A percentile compares a stretch with the other conserved stretches of the same genome.
phyloP scores from a whole-genome alignment of 352 stramenopile genomes.

The Blastocystis sp. region DNA sequence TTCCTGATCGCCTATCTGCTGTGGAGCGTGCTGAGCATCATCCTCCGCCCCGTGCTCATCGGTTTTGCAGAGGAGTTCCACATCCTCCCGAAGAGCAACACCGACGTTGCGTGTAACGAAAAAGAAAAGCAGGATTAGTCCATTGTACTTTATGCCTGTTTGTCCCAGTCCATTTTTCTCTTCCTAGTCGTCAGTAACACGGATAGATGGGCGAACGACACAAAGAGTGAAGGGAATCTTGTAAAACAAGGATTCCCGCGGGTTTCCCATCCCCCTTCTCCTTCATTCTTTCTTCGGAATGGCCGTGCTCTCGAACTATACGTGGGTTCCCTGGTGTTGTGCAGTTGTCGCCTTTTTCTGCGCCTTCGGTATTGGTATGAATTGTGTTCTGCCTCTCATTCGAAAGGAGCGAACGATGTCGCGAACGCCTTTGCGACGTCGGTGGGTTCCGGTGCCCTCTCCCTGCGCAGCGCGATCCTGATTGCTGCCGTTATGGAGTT shows the following conservation, averaged over 20 bases:
- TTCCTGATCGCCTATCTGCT: conserved; percentile 1
- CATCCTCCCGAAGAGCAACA: neutral
- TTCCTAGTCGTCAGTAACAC: neutral
- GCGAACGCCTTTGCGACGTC: conserved; percentile 75
- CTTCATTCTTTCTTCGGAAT: neutral
- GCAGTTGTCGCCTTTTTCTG: conserved; percentile 74
- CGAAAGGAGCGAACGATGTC: conserved; percentile 76
- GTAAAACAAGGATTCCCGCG: neutral
- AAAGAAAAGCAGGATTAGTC: neutral
- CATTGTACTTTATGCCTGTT: neutral
- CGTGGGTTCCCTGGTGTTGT: conserved; percentile 66
- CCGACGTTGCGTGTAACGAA: neutral
- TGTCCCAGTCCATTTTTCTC: neutral
- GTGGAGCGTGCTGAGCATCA: neutral
- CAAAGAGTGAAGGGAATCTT: neutral
- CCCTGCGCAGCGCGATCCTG: conserved; percentile 73
- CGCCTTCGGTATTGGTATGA: conserved; percentile 73
- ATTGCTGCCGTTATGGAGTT: conserved; percentile 75
- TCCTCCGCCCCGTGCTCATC: neutral
- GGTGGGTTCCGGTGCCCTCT: conserved; percentile 75
- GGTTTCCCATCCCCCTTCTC: neutral
- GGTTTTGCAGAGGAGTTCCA: conserved; percentile 26
- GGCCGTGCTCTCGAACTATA: conserved; percentile 36
- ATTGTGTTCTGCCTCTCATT: conserved; percentile 1
- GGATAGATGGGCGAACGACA: neutral